These are phyloP conservation scores for Acanthamoeba castellanii DNA, from an alignment of 208 protist species.

Conservation along the genomic window DNA sequence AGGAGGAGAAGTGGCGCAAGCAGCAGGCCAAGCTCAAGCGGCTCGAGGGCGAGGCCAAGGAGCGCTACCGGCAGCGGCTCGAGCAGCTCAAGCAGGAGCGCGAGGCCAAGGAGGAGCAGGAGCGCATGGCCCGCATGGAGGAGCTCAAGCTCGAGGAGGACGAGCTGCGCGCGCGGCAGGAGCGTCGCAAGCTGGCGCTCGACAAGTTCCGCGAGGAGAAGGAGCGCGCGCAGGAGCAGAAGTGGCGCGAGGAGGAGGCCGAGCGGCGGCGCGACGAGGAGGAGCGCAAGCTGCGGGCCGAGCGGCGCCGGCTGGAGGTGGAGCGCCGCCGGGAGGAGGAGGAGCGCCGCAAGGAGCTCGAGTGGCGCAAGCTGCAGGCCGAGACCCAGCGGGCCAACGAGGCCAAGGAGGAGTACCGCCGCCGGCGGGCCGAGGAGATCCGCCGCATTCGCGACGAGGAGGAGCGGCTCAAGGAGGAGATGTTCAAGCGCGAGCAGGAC, in stretches of 20 bases:
- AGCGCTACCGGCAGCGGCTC: not conserved
- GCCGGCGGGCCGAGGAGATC: constrained; percentile 31
- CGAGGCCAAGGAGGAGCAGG: constrained; percentile 10
- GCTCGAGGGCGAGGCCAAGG: constrained; percentile 28
- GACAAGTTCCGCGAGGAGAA: constrained; percentile 11
- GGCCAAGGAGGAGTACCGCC: constrained; percentile 38
- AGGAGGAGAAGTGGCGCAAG: constrained; percentile 60
- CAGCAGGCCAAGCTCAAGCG: constrained; percentile 50
- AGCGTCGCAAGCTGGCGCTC: not conserved
- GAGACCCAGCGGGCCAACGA: constrained; percentile 38
- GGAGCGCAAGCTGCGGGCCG: not conserved
- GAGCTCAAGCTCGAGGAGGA: constrained; percentile 72
- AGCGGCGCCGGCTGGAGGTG: constrained; percentile 43
- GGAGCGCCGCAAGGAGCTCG: constrained; percentile 51
- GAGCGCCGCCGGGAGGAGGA: constrained; percentile 51
- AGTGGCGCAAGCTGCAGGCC: constrained; percentile 47
- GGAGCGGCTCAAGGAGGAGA: constrained; percentile 67
- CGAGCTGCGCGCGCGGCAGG: not conserved
- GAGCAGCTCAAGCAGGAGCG: constrained; percentile 40
- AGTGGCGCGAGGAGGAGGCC: constrained; percentile 47
- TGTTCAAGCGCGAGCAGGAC: not conserved
- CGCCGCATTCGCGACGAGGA: constrained; percentile 55
- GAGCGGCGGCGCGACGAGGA: constrained; percentile 23
- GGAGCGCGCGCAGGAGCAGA: constrained; percentile 34
- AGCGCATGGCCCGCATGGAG: constrained; percentile 45